Base-by-base conservation (phyloP, 1,139 yeast genomes). In the Debaryomyces nepalensis region DNA sequence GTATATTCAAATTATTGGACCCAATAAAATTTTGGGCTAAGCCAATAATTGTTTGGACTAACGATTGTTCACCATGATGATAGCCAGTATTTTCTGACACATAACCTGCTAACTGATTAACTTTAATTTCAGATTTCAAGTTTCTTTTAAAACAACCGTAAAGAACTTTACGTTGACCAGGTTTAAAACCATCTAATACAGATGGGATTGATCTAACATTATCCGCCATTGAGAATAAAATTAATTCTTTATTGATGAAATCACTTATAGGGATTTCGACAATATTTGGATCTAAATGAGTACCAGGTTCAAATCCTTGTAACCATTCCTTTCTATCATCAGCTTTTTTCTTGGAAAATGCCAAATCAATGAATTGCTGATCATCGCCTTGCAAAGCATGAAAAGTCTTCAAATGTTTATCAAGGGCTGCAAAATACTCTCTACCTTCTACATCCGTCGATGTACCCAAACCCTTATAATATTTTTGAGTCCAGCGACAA, bases 261-360 rank as follows among this genome's bases (percentile, higher is more conserved):
- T 93, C 97, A 48, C 90, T 77, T 48, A 95, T 93, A 3, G 98
- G 98, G 51, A 95, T 91, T 40, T 78, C 82, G 3, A 66, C 70
- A 43, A 90, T 59, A 4, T 78, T 75, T n/a, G 96, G 95, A 60
- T 93, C 98, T 54, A 93, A 73, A 56, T 85, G 93, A 0, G 97
- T 90, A 16, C 99, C 99, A 0, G 97, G 97, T 50, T 79, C 81
- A 62, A 81, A 89, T 12, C 82, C 84, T 55, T 96, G 85, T 43
- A 95, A 73, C 99, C 99, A 95, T 54, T 90, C 97, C 59, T 95
- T 95, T 72, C 99, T 85, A 49, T 90, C 97, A 63, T 95, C 99
- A 0, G 99, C 98, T 53, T 88, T 90, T 62, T 87, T 88, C 64
- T 95, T 95, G 3, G 97, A 87, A 56, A 95, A 95, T 0, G 98